phyloP scores from a whole-genome alignment of 371 early-diverging fungal species.

The Mortierella sp. region DNA sequence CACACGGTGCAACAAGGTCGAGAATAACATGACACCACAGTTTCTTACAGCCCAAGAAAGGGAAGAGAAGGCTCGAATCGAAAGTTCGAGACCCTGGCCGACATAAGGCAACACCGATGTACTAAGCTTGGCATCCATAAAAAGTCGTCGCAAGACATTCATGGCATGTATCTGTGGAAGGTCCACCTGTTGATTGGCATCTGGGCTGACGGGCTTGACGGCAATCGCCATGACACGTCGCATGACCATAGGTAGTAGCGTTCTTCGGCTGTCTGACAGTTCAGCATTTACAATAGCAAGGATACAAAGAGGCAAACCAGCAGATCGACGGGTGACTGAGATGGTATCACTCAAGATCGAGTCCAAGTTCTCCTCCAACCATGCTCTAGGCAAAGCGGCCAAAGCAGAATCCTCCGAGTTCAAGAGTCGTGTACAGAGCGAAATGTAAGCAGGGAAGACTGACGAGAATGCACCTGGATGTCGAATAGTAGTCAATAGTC shows the following conservation, averaged over 20 bases:
- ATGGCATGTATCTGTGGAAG: slow-evolving; percentile 91
- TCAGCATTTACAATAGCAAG: slow-evolving; percentile 85
- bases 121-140: slow-evolving; percentile 85
- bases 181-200: slow-evolving; percentile 73
- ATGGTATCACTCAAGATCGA: slow-evolving; percentile 70
- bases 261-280: slow-evolving; percentile 67
- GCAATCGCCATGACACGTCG: slow-evolving; percentile 77
- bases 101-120: slow-evolving; percentile 80
- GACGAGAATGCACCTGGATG: slow-evolving; percentile 95
- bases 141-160: slow-evolving; percentile 86
- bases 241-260: slow-evolving; percentile 76
- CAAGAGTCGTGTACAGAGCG: slow-evolving; percentile 76
- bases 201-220: slow-evolving; percentile 55
- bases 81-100: slow-evolving; percentile 80
- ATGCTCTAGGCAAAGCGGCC: slow-evolving; percentile 67
- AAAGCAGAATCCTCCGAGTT: slow-evolving; percentile 62
- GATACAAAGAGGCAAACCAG: slow-evolving; percentile 92
- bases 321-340: slow-evolving; percentile 95
- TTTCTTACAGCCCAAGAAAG: slow-evolving; percentile 93
- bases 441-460: slow-evolving; percentile 84
- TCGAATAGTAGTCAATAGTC: slow-evolving; percentile 80
- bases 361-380: slow-evolving; percentile 74
- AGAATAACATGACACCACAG: slow-evolving; percentile 93
- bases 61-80: slow-evolving; percentile 88
- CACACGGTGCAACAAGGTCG: slow-evolving; percentile 84